These are phyloP conservation scores for Lepidium africanum DNA, from an alignment of 345 rosid genomes.

Conservation along the genomic window DNA sequence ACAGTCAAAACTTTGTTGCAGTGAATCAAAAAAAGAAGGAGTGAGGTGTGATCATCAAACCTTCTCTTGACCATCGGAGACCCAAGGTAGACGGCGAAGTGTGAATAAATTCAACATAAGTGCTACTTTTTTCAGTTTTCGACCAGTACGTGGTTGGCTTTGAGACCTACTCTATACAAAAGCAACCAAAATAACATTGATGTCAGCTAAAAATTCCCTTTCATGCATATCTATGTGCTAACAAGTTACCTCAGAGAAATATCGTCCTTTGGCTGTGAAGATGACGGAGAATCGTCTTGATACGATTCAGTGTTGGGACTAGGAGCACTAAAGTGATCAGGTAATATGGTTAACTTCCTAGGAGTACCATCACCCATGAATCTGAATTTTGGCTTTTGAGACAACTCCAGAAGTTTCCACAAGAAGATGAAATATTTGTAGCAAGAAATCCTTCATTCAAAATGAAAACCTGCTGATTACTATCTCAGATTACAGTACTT, in stretches of 20 bases:
- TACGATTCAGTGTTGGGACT: slow-evolving; percentile 28
- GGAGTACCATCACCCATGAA: slow-evolving; percentile 67
- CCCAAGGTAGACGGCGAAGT: slow-evolving; percentile 71
- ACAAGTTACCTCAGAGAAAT: slow-evolving; percentile 38
- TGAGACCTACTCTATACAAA: slow-evolving; percentile 55
- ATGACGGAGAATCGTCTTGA: slow-evolving; percentile 36
- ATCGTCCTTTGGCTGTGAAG: slow-evolving; percentile 29
- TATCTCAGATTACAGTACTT: neutral
- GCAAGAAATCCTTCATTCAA: neutral
- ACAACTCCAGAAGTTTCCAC: slow-evolving; percentile 1
- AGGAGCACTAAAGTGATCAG: slow-evolving; percentile 65
- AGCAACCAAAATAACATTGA: neutral
- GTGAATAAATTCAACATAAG: slow-evolving; percentile 71
- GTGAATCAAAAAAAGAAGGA: neutral
- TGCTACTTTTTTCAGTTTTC: slow-evolving; percentile 51
- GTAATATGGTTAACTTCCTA: slow-evolving; percentile 55
- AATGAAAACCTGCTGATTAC: neutral
- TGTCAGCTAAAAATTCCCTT: slow-evolving; percentile 14
- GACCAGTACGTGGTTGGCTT: slow-evolving; percentile 35
- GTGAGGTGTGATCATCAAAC: slow-evolving; percentile 28
- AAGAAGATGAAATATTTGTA: neutral
- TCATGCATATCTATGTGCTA: neutral
- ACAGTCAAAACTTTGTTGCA: neutral
- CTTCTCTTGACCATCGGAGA: slow-evolving; percentile 68
- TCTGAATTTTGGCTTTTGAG: slow-evolving; percentile 7